Evolutionary conservation across 768 basidiomycete genomes (phyloP), one percentile per base, ranked within the genome.

Genomic region (Boletus reticuloceps): DNA sequence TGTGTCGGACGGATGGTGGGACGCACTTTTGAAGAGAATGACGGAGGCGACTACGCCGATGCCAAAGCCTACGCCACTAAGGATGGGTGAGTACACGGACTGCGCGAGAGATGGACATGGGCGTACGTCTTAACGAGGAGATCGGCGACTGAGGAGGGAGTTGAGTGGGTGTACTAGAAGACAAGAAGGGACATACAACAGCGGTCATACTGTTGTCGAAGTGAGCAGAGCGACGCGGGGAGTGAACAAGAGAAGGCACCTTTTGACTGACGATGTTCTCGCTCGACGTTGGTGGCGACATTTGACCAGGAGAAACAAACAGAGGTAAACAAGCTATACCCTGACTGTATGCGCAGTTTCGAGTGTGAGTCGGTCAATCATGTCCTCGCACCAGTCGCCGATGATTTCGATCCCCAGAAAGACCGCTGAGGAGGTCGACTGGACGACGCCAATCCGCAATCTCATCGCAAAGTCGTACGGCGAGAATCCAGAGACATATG

Each of bases 381-480:
- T 89, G 86, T 82, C 87, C 82, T 82, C 87, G 45, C 79, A 84
- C 70, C 88, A 92, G 72, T 86, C 89, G 44, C 94, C 94, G 13
- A 88, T 92, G 82, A 88, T 96, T 58, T 82, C 92, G 13, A 91
- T 98, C 38, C 95, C 96, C 0, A 88, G 81, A 77, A 99, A 99
- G 79, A 77, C 82, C n/a, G 97, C 97, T 0, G 88, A 93, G 16
- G 96, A 98, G 62, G 94, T 96, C 27, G 97, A 99, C 76, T 98
- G 95, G 90, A 89, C 94, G 2, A 81, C 82, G 0, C 91, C 94
- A 3, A 91, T 98, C 58, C 84, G 89, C 31, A 84, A 77, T 60
- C 78, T 94, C 42, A 95, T 99, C 72, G 81, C 90, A 3, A 88
- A 92, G 63, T 93, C 91, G 1, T 99, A 97, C 69, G 92, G 92